phyloP scores from a whole-genome alignment of 129 eudicot species.

The Lactuca saligna region DNA sequence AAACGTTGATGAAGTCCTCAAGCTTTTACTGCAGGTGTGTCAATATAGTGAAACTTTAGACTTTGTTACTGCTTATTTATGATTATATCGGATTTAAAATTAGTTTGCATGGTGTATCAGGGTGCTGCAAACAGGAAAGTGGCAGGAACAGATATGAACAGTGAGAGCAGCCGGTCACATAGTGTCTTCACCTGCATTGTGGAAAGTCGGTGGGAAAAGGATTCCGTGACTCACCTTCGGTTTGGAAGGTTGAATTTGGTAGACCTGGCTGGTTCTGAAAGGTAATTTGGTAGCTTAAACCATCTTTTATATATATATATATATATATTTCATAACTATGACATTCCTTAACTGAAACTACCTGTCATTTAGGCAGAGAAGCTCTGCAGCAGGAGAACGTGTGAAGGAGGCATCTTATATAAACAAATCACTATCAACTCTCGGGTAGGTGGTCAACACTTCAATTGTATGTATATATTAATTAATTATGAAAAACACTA shows the following conservation, averaged over 20 bases:
- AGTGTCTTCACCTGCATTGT: conserved; percentile 86
- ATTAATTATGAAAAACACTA: neutral
- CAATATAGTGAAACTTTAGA: conserved; percentile 17
- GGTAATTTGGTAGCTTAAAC: conserved; percentile 38
- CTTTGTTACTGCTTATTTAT: neutral
- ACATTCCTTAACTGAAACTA: conserved; percentile 10
- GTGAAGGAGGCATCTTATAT: conserved; percentile 90
- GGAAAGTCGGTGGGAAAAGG: conserved; percentile 91
- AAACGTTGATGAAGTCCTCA: conserved; percentile 71
- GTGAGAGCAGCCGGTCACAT: conserved; percentile 90
- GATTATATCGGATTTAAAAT: conserved; percentile 13
- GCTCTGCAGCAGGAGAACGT: conserved; percentile 89
- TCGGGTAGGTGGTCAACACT: conserved; percentile 51
- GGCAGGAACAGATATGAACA: conserved; percentile 91
- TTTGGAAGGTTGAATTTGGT: conserved; percentile 88
- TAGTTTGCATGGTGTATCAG: conserved; percentile 33
- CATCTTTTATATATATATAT: too few relatives aligned
- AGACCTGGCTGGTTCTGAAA: conserved; percentile 91
- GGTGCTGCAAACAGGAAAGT: conserved; percentile 88
- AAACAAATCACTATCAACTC: conserved; percentile 88
- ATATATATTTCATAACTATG: conserved; percentile 18
- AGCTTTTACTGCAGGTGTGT: conserved; percentile 74
- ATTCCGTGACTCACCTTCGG: conserved; percentile 68
- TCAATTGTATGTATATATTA: neutral
- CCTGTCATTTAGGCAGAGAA: conserved; percentile 67